Base-by-base conservation (phyloP, 805 yeast species). In the Tetrapisispora namnaoensis region DNA sequence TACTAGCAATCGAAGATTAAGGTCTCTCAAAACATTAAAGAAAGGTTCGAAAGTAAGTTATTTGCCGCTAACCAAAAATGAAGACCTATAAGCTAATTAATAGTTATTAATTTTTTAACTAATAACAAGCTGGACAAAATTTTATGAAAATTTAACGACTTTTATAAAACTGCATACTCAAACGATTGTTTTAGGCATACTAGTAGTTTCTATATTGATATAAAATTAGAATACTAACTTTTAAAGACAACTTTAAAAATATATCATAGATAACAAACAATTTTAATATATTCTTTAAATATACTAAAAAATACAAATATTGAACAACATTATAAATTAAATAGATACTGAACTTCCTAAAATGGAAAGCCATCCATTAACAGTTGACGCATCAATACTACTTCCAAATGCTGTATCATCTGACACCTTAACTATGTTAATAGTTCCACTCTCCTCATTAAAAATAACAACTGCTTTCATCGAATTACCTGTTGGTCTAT, bases 381-480 rank as follows among this genome's bases (percentile, higher is more conserved):
- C 86, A 46, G 83, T 79, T 52, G 67, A 70, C 34, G 75, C 59
- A 58, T 74, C 76, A 53, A 89, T 72, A 42, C 79, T 65, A 42
- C 78, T 60, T 52, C 69, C 74, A 60, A 84, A 83, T 55, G 70
- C 70, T 4, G 36, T 20, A 28, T 30, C 44, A 59, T 74, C 80
- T 59, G 79, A 82, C 47, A 89, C 77, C 53, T 74, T 69, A 53
- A 79, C 78, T 60, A 87, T 68, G 61, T 78, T 77, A 55, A 88
- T 74, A 40, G 65, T 57, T 42, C 66, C 51, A 50, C 63, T 65
- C 37, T 69, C 55, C 52, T 74, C 72, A 51, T 77, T 73, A 70
- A 93, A 91, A 62, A 93, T 72, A 51, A 78, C 96, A 55, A 96
- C 98, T 61, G 91, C 96, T 75, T 86, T 88, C 74, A 87, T 71